A percentile compares a stretch with the other conserved stretches of the same genome.
phyloP scores from a whole-genome alignment of 202 grass and related monocot species.

The Eragrostis tef region DNA sequence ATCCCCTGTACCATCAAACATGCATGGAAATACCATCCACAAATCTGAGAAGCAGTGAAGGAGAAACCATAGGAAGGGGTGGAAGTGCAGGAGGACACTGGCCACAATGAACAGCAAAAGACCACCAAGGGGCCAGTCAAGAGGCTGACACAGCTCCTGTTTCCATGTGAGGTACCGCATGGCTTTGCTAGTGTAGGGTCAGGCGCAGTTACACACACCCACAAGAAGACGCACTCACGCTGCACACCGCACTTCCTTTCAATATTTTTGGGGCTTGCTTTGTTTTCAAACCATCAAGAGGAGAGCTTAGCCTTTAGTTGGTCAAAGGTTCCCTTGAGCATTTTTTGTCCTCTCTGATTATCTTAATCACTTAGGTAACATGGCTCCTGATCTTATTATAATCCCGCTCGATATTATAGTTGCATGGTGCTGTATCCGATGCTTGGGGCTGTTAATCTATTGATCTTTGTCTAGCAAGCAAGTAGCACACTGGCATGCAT shows the following conservation, averaged over 20 bases:
- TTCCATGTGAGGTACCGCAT: slow-evolving; percentile 78
- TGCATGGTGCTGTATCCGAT: slow-evolving; percentile 51
- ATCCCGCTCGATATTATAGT: slow-evolving; percentile 38
- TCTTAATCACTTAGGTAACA: slow-evolving; percentile 53
- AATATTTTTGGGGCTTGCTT: slow-evolving; percentile 40
- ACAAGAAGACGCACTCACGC: slow-evolving; percentile 52
- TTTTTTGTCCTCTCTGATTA: slow-evolving; percentile 68
- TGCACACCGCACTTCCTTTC: slow-evolving; percentile 40
- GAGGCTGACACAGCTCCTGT: slow-evolving; percentile 79
- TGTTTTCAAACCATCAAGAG: slow-evolving; percentile 52
- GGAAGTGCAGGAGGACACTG: slow-evolving; percentile 41
- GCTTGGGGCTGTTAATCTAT: slow-evolving; percentile 48
- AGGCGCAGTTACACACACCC: slow-evolving; percentile 46
- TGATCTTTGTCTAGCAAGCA: slow-evolving; percentile 33
- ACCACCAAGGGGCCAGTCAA: slow-evolving; percentile 61
- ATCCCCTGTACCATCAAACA: not conserved
- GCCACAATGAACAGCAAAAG: slow-evolving; percentile 70
- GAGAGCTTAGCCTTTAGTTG: slow-evolving; percentile 49
- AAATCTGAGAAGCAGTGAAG: slow-evolving; percentile 49
- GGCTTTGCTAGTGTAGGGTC: slow-evolving; percentile 61
- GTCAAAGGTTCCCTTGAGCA: slow-evolving; percentile 70
- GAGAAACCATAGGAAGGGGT: slow-evolving; percentile 29
- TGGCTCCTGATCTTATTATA: slow-evolving; percentile 46
- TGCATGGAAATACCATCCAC: slow-evolving; percentile 40
- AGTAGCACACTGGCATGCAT: slow-evolving; percentile 50